These are phyloP conservation scores for Lentinula lateritia DNA, from an alignment of 768 basidiomycete species.

Conservation along the genomic window DNA sequence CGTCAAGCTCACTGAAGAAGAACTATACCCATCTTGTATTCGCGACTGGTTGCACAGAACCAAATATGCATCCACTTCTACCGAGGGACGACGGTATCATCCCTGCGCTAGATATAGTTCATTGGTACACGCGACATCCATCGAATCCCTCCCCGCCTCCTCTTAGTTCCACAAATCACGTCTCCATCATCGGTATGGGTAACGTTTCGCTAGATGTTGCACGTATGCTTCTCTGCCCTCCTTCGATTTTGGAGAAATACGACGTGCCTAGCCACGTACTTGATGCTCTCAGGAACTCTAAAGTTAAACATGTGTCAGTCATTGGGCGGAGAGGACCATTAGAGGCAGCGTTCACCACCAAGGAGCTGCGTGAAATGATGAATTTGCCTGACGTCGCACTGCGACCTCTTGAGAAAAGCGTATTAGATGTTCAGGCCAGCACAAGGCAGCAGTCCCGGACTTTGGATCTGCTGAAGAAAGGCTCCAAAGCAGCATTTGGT, in stretches of 20 bases:
- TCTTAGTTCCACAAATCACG: constrained; percentile 60
- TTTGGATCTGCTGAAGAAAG: constrained; percentile 60
- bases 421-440: constrained; percentile 27
- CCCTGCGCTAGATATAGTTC: constrained; percentile 80
- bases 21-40: constrained; percentile 86
- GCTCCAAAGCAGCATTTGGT: constrained; percentile 46
- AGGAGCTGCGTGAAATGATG: constrained; percentile 87
- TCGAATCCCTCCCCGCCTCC: constrained; percentile 54
- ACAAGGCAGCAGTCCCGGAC: constrained; percentile 64
- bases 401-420: constrained; percentile 38
- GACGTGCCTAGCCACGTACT: constrained; percentile 79
- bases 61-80: constrained; percentile 51
- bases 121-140: constrained; percentile 97
- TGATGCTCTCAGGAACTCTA: constrained; percentile 53
- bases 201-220: constrained; percentile 94
- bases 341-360: constrained; percentile 87
- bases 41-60: constrained; percentile 77
- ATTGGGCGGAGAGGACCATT: constrained; percentile 83
- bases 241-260: constrained; percentile 55
- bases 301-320: constrained; percentile 74
- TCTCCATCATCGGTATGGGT: constrained; percentile 88
- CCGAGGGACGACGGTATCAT: constrained; percentile 46
- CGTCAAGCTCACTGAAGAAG: constrained; percentile 53
- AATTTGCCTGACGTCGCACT: constrained; percentile 41
- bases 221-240: constrained; percentile 76